Conservation (phyloP, 805 yeast species). For the Suhomyces prunicola region DNA sequence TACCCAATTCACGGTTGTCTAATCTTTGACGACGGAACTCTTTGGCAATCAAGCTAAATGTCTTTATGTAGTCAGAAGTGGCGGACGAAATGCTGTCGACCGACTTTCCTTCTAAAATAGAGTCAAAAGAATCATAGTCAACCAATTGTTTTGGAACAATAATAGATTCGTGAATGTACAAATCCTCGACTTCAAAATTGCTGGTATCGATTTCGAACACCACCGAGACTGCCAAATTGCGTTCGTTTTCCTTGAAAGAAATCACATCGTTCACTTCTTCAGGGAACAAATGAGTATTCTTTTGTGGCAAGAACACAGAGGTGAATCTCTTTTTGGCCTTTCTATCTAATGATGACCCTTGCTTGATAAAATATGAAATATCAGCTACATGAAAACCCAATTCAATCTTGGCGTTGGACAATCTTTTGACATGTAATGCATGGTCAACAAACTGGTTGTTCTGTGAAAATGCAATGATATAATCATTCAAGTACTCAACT, state of each 20-base stretch:
- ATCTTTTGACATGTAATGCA: constrained; percentile 74
- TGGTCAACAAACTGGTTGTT: constrained; percentile 63
- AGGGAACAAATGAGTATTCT: constrained; percentile 66
- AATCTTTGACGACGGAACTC: constrained; percentile 70
- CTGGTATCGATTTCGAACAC: constrained; percentile 75
- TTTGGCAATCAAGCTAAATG: constrained; percentile 60
- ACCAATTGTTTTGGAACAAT: constrained; percentile 62
- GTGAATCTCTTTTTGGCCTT: constrained; percentile 89
- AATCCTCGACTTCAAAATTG: constrained; percentile 67
- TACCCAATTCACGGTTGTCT: constrained; percentile 46
- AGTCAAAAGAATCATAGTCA: constrained; percentile 53
- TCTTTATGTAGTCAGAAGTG: constrained; percentile 61
- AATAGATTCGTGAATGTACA: constrained; percentile 72
- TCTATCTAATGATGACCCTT: constrained; percentile 76
- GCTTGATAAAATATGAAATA: constrained; percentile 65
- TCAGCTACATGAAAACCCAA: constrained; percentile 87
- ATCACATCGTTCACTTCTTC: constrained; percentile 54
- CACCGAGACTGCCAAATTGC: constrained; percentile 69
- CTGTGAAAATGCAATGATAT: constrained; percentile 61
- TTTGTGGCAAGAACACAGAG: constrained; percentile 84
- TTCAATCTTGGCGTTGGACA: constrained; percentile 60
- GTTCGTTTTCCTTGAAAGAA: constrained; percentile 59
- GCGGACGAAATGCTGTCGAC: constrained; percentile 44
- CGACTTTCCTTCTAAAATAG: constrained; percentile 36
- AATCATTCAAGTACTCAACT: constrained; percentile 55